These are phyloP conservation scores for Ilex aquifolium DNA, from an alignment of 257 asterid species.

Conservation along the genomic window DNA sequence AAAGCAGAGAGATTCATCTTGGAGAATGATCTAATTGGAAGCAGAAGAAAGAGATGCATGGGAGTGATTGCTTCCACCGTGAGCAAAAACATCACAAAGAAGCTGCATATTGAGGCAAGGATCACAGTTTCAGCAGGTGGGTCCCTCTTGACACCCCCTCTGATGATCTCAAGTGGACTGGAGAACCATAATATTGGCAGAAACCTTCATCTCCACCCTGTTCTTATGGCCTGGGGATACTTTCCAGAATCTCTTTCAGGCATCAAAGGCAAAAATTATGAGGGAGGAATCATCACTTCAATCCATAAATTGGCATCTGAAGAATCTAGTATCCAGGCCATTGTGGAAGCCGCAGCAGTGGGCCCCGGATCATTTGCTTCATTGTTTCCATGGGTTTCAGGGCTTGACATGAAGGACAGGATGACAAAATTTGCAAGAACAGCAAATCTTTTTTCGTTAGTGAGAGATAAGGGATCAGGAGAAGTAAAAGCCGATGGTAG, in stretches of 20 bases:
- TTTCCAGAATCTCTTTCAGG: constrained; percentile 55
- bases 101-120: constrained; percentile 48
- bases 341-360: constrained; percentile 52
- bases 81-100: constrained; percentile 26
- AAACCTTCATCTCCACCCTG: constrained; percentile 88
- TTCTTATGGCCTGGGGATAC: constrained; percentile 73
- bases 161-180: constrained; percentile 64
- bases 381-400: constrained; percentile 65
- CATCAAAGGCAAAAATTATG: constrained; percentile 48
- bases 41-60: constrained; percentile 38
- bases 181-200: constrained; percentile 66
- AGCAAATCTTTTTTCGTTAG: constrained; percentile 47
- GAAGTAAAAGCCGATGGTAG: constrained; percentile 47
- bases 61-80: constrained; percentile 58
- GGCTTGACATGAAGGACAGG: constrained; percentile 45
- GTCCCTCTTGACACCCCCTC: constrained; percentile 73
- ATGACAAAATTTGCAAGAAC: constrained; percentile 66
- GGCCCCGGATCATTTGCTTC: constrained; percentile 69
- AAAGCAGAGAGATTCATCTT: constrained; percentile 55
- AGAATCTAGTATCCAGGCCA: constrained; percentile 34
- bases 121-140: constrained; percentile 72
- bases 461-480: constrained; percentile 65
- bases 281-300: constrained; percentile 83
- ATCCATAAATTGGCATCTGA: constrained; percentile 56
- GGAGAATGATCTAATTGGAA: constrained; percentile 15